Evolutionary conservation across 2,329 filamentous ascomycete genomes (phyloP).

Genomic region (Aspergillus sp.): DNA sequence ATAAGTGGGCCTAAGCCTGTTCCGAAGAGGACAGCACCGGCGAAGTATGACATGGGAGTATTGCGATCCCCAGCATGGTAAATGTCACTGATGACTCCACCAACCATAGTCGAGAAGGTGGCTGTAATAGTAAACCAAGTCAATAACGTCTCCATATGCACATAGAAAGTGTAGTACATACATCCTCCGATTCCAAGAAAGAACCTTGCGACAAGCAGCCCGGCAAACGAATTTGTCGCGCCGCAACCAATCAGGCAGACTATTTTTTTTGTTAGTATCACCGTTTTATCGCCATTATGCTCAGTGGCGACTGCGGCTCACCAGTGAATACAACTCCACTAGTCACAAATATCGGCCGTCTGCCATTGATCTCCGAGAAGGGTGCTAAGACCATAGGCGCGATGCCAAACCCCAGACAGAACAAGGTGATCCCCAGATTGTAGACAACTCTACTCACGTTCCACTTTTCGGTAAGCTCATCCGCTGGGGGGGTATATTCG

Average conservation of each 20-base stretch:
- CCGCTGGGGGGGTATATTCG: constrained; percentile 68
- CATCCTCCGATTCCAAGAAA: constrained; percentile 71
- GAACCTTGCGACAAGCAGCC: constrained; percentile 73
- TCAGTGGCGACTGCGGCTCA: constrained; percentile 4
- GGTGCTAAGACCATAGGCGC: constrained; percentile 84
- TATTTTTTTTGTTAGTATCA: constrained; percentile 20
- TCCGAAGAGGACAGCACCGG: constrained; percentile 71
- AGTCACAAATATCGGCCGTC: constrained; percentile 73
- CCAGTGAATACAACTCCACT: constrained; percentile 68
- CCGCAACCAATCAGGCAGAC: constrained; percentile 71
- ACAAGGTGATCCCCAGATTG: constrained; percentile 72
- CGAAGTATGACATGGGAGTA: constrained; percentile 86
- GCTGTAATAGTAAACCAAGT: constrained; percentile 23
- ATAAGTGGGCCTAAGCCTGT: constrained; percentile 77
- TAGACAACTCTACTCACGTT: constrained; percentile 61
- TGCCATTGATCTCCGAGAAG: constrained; percentile 80
- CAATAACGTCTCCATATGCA: not conserved
- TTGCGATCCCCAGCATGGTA: constrained; percentile 78
- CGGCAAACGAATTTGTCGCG: constrained; percentile 64
- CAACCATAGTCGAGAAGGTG: constrained; percentile 83
- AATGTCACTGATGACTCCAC: constrained; percentile 83
- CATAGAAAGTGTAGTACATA: constrained; percentile 36
- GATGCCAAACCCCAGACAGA: constrained; percentile 75
- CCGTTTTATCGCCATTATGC: not conserved
- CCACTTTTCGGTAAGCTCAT: constrained; percentile 67